A percentile compares a stretch with the other conserved stretches of the same genome.
Conservation (phyloP, 2,329 filamentous ascomycete species). For the Ophiostoma quercus region DNA sequence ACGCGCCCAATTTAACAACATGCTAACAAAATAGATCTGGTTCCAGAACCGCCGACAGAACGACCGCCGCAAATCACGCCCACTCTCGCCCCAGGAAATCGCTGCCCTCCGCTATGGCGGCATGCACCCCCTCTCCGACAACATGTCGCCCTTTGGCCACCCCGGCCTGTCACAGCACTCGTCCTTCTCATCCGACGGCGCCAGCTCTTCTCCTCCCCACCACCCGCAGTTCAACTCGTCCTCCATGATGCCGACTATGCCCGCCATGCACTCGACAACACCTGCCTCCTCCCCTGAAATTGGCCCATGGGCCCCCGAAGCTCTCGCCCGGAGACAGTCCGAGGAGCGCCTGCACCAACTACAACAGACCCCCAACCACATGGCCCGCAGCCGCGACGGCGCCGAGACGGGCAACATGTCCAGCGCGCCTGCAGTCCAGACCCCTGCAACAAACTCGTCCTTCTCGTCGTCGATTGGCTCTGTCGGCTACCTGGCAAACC, state of each 20-base stretch:
- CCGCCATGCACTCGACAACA: slow-evolving; percentile 25
- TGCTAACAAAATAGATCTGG: slow-evolving; percentile 66
- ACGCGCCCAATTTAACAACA: neutral
- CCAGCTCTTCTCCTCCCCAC: slow-evolving; percentile 25
- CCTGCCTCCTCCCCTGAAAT: slow-evolving; percentile 29
- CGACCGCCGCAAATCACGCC: slow-evolving; percentile 81
- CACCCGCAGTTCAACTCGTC: slow-evolving; percentile 22
- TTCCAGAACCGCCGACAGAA: slow-evolving; percentile 91
- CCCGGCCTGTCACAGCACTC: slow-evolving; percentile 22
- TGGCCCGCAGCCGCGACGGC: slow-evolving; percentile 6
- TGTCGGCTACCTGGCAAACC: slow-evolving; percentile 47
- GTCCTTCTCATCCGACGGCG: slow-evolving; percentile 25
- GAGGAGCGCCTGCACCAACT: slow-evolving; percentile 21
- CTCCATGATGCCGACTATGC: slow-evolving; percentile 16
- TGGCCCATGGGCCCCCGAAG: slow-evolving; percentile 28
- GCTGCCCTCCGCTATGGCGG: slow-evolving; percentile 54
- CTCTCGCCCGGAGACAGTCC: slow-evolving; percentile 21
- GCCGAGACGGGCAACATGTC: neutral
- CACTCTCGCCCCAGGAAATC: slow-evolving; percentile 72
- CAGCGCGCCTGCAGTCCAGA: neutral
- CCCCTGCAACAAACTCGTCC: slow-evolving; percentile 20
- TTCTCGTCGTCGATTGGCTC: slow-evolving; percentile 33
- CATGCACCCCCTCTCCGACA: slow-evolving; percentile 48
- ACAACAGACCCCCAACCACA: slow-evolving; percentile 4
- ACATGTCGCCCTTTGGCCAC: slow-evolving; percentile 31